Evolutionary conservation across 1,284 basidiomycete genomes (phyloP).

Genomic region (Cutaneotrichosporon sp.): DNA sequence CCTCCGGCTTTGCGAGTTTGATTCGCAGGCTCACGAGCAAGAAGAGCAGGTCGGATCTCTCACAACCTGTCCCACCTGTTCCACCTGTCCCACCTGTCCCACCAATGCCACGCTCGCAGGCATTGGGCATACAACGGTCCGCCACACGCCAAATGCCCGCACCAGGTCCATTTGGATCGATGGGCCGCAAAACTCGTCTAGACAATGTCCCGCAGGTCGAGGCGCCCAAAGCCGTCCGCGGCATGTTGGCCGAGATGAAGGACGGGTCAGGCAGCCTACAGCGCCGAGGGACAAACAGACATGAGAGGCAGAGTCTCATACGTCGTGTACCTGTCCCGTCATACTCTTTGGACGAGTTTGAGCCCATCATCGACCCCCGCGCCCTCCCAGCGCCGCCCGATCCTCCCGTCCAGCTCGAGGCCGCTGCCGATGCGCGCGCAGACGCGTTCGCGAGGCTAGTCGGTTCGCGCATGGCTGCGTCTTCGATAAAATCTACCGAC

Average conservation of each 20-base stretch:
- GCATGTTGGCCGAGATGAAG: constrained; percentile 23
- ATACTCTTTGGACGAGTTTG: constrained; percentile 4
- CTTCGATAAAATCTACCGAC: constrained; percentile 5
- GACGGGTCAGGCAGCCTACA: constrained; percentile 9
- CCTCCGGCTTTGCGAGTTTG: constrained; percentile 12
- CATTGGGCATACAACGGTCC: not conserved
- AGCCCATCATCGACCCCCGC: constrained; percentile 9
- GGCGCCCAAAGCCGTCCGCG: constrained; percentile 14
- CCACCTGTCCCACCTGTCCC: constrained; percentile 6
- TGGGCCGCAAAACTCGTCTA: constrained; percentile 8
- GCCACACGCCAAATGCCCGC: not conserved
- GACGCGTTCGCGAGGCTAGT: constrained; percentile 17
- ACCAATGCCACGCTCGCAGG: not conserved
- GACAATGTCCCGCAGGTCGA: constrained; percentile 12
- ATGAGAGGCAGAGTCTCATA: constrained; percentile 13
- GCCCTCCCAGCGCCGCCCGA: constrained; percentile 11
- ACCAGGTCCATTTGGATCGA: constrained; percentile 3
- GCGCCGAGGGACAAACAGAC: constrained; percentile 10
- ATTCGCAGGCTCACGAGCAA: constrained; percentile 16
- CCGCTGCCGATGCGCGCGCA: constrained; percentile 15
- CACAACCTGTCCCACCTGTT: not conserved
- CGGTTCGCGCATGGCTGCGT: constrained; percentile 3
- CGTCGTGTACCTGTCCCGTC: constrained; percentile 17
- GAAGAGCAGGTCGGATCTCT: constrained; percentile 4
- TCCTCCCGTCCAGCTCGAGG: constrained; percentile 1